phyloP scores from a whole-genome alignment of 225 moss, liverwort and hornwort species.

The Anthoceros angustus region DNA sequence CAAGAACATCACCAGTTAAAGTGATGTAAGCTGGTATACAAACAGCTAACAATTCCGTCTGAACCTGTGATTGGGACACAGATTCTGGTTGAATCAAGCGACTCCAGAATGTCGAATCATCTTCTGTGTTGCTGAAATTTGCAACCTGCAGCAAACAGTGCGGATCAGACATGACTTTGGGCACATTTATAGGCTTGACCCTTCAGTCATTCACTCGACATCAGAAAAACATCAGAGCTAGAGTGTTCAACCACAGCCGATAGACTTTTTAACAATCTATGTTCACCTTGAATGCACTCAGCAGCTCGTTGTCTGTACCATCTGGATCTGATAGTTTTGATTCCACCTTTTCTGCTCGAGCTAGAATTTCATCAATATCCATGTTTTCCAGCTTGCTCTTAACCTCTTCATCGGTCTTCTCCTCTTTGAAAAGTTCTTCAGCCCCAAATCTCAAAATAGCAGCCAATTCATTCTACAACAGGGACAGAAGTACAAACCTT shows the following conservation, averaged over 20 bases:
- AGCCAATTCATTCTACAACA: conserved; percentile 73
- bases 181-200: too few relatives aligned
- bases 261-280: too few relatives aligned
- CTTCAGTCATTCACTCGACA: neutral
- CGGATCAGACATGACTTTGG: neutral
- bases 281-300: conserved; percentile 87
- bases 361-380: conserved; percentile 98
- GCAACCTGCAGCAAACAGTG: conserved; percentile 44
- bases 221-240: conserved; percentile 11
- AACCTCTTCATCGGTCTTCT: conserved; percentile 84
- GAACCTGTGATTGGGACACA: conserved; percentile 66
- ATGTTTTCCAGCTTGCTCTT: conserved; percentile 89
- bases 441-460: conserved; percentile 98
- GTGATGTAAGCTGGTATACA: neutral
- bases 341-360: conserved; percentile 96
- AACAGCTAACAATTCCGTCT: conserved; percentile 8
- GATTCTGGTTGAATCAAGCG: conserved; percentile 90
- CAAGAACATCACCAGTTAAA: neutral
- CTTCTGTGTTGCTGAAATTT: conserved; percentile 92
- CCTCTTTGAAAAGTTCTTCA: conserved; percentile 96
- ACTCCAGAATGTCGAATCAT: conserved; percentile 99
- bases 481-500: neutral
- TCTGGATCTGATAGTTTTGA: conserved; percentile 58
- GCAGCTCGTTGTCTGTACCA: conserved; percentile 70
- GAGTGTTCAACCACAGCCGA: too few relatives aligned